Conservation (phyloP, 164 flowering plant species). For the Malania oleifera region DNA sequence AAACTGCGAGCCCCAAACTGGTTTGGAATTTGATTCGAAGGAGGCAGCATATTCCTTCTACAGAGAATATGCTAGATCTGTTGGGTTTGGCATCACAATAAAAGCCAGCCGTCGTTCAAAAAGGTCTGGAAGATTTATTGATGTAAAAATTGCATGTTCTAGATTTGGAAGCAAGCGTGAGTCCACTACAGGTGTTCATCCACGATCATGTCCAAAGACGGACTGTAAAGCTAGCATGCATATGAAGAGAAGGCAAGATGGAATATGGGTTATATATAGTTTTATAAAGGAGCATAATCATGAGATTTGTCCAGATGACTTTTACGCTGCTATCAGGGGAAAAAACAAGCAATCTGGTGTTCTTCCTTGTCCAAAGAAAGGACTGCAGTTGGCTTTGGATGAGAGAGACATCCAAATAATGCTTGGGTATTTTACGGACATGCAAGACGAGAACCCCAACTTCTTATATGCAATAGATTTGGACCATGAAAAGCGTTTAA, state of each 20-base stretch:
- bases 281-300: conserved; percentile 34
- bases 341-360: conserved; percentile 19
- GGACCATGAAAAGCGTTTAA: conserved; percentile 17
- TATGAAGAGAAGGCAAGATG: conserved; percentile 27
- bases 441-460: conserved; percentile 23
- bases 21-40: conserved; percentile 30
- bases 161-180: conserved; percentile 29
- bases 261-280: conserved; percentile 25
- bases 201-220: conserved; percentile 27
- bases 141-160: conserved; percentile 31
- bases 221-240: conserved; percentile 34
- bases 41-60: conserved; percentile 35
- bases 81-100: conserved; percentile 33
- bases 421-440: conserved; percentile 19
- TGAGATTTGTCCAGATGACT: conserved; percentile 25
- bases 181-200: conserved; percentile 13
- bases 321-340: conserved; percentile 17
- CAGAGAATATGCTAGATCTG: conserved; percentile 31
- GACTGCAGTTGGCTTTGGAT: conserved; percentile 23
- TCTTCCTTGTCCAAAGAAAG: conserved; percentile 21
- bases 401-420: conserved; percentile 17
- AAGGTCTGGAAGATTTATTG: conserved; percentile 33
- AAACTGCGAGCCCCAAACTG: conserved; percentile 20
- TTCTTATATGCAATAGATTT: conserved; percentile 32
- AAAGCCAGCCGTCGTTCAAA: conserved; percentile 35